These are phyloP conservation scores for Cystoderma amianthinum DNA, from an alignment of 768 basidiomycete genomes.

Conservation along the genomic window DNA sequence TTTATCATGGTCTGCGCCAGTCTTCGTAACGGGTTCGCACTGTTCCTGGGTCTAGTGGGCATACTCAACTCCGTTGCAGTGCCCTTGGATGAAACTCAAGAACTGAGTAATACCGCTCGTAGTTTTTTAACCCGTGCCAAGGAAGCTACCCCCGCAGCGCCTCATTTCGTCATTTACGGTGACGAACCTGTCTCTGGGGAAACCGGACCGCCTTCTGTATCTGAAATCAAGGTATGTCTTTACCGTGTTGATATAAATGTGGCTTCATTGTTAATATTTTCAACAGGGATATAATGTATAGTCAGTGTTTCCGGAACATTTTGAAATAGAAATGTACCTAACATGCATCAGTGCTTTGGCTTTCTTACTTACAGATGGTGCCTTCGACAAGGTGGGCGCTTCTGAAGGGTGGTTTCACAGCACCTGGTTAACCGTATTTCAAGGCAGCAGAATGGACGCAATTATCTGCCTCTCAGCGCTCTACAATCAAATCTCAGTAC, in stretches of 20 bases:
- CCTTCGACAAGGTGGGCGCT: slow-evolving; percentile 42
- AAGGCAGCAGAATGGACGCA: slow-evolving; percentile 48
- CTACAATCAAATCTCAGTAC: slow-evolving; percentile 44
- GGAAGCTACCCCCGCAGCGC: slow-evolving; percentile 17
- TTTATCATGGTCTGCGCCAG: slow-evolving; percentile 11
- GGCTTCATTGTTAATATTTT: not conserved
- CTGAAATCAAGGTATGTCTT: slow-evolving; percentile 31
- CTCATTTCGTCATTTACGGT: slow-evolving; percentile 33
- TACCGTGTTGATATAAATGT: not conserved
- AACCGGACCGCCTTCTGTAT: slow-evolving; percentile 39
- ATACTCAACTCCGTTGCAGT: slow-evolving; percentile 4
- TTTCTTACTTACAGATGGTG: slow-evolving; percentile 48
- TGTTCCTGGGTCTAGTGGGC: slow-evolving; percentile 5
- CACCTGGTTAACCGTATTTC: not conserved
- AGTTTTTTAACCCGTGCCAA: slow-evolving; percentile 7
- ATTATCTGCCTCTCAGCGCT: slow-evolving; percentile 36
- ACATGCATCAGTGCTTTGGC: slow-evolving; percentile 30
- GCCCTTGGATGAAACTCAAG: slow-evolving; percentile 3
- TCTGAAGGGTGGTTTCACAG: not conserved
- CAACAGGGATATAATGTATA: slow-evolving; percentile 53
- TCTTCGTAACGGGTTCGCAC: slow-evolving; percentile 6
- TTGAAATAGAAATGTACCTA: not conserved
- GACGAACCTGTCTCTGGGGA: slow-evolving; percentile 32
- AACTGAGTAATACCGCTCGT: slow-evolving; percentile 7
- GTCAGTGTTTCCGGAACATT: slow-evolving; percentile 21